Base-by-base conservation (phyloP, 2,329 filamentous ascomycete species). In the Aspergillus oerlinghausenensis region DNA sequence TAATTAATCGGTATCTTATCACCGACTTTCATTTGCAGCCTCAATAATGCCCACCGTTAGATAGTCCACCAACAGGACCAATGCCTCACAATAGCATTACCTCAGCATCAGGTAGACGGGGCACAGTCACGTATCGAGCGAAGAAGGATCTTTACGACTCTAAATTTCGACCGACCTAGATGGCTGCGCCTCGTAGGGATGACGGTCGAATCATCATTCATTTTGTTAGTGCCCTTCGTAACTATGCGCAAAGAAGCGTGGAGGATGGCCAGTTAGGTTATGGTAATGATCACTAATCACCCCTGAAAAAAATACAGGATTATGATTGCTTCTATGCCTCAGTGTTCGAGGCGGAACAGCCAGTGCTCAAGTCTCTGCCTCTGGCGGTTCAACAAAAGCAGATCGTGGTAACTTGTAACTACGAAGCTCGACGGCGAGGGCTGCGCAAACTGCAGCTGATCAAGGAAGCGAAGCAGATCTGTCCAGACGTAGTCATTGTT, bases 351-450 rank as follows among this genome's bases (percentile, higher is more conserved):
- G 87, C 88, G 62, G 88, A 89, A 69, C 86, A 89, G 62, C 90
- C 92, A 0, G 78, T 81, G 2, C 79, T 97, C 56, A 90, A 85
- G 68, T 80, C 82, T 1, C 76, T 88, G 19, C 90, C 92, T 6
- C 78, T 97, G 35, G 92, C 91, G 38, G 86, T 96, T 57, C 89
- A 92, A 73, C 92, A 97, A 75, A 97, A 97, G 75, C 90, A 92
- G 70, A 96, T 97, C 55, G 81, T 94, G 43, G 90, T 92, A 23
- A 96, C 92, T 4, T 95, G 90, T 81, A 97, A 97, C 75, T 97
- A 97, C 73, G 90, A 89, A 70, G 93, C 93, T 23, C 86, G 93
- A 38, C 79, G 85, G 52, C 82, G 83, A 58, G 82, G 78, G 9
- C 61, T 80, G 47, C 72, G 83, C 72, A 97, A 99, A 77, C 81